Base-by-base conservation (phyloP, 2,329 filamentous ascomycete genomes). In the Talaromyces sp. region DNA sequence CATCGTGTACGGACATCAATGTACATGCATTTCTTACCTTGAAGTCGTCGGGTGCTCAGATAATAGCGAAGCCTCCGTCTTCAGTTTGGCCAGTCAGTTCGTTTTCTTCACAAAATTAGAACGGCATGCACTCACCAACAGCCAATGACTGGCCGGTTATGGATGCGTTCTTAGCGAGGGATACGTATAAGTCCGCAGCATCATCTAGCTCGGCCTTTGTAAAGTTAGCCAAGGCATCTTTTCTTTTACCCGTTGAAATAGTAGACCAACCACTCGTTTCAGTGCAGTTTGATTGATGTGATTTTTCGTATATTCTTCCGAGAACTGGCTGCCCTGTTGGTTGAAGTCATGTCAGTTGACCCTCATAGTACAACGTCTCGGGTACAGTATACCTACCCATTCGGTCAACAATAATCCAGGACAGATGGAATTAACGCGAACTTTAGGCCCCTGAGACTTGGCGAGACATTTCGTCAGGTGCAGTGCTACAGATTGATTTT, bases 401-500 rank as follows among this genome's bases (percentile, higher is more conserved):
- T 91, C 88, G 1, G 88, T 90, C 72, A 89, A 77, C 69, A 90
- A 73, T 70, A 90, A 77, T 1, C 88, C 88, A 0, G 88, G 88
- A 61, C 86, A 78, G 1, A 90, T 83, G 47, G 86, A 86, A 74
- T 90, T 90, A 35, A 88, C 81, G 48, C 88, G 79, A 24, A 89
- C 79, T 74, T 88, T 88, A 1, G 82, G 79, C 0, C 87, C 87
- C 68, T 88, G 83, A 14, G 85, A 86, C 62, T 83, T 78, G 3
- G 88, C 88, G 48, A 90, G 76, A 65, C 86, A 85, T 71, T 87
- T 88, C 79, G 88, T 87, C 54, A 90, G 76, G 75, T 90, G 88
- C 62, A 90, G 77, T 65, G 85, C 84, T 80, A 54, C 50, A 31
- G 65, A 16, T 24, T 59, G 56, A 47, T 54, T 68, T 62, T 50